phyloP scores from a whole-genome alignment of 371 early-diverging fungal species.

The Mucor velutinosus region DNA sequence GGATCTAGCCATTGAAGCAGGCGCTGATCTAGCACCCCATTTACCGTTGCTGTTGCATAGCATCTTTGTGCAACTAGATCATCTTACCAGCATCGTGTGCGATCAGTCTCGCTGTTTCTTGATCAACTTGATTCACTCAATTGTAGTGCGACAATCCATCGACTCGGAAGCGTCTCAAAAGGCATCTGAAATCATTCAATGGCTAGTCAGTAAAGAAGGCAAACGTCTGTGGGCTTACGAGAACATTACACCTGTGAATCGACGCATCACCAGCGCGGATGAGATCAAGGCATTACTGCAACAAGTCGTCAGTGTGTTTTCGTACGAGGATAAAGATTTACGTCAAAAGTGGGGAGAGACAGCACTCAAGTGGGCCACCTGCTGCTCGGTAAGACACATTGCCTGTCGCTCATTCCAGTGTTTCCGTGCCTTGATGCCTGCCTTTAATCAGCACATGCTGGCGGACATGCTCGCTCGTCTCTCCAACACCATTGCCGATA shows the following conservation, averaged over 20 bases:
- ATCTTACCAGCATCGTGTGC: slow-evolving; percentile 74
- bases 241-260: slow-evolving; percentile 69
- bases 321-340: slow-evolving; percentile 66
- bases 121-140: slow-evolving; percentile 79
- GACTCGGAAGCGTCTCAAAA: slow-evolving; percentile 59
- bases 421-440: slow-evolving; percentile 79
- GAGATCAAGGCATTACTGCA: slow-evolving; percentile 47
- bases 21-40: slow-evolving; percentile 67
- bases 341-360: slow-evolving; percentile 85
- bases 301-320: slow-evolving; percentile 57
- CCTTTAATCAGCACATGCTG: slow-evolving; percentile 78
- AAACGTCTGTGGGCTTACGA: slow-evolving; percentile 82
- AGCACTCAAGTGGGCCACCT: slow-evolving; percentile 90
- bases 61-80: slow-evolving; percentile 81
- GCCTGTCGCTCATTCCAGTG: slow-evolving; percentile 91
- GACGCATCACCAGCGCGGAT: slow-evolving; percentile 42
- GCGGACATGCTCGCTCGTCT: slow-evolving; percentile 84
- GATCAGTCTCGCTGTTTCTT: slow-evolving; percentile 82
- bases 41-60: slow-evolving; percentile 77
- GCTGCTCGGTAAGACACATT: slow-evolving; percentile 87
- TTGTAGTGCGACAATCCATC: slow-evolving; percentile 63
- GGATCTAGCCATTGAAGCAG: slow-evolving; percentile 80
- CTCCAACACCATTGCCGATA: slow-evolving; percentile 85
- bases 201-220: slow-evolving; percentile 72
- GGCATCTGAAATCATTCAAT: slow-evolving; percentile 63